Evolutionary conservation across 2,329 filamentous ascomycete species (phyloP), one percentile per base, ranked within the genome.

Genomic region (Cladophialophora psammophila): DNA sequence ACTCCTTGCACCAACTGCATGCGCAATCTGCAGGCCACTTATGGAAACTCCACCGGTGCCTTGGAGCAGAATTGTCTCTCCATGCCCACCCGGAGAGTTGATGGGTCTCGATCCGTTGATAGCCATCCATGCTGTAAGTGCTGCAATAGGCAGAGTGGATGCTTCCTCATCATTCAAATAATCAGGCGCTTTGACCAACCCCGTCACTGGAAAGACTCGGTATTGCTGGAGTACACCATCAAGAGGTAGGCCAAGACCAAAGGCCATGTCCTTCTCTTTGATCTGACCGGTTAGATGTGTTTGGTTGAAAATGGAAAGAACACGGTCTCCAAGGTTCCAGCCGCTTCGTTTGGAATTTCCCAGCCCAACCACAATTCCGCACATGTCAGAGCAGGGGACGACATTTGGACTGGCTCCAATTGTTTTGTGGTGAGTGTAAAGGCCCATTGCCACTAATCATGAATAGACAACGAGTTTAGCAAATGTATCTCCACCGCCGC

Each of bases 41-140:
- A 84, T 74, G 0, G 81, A 79, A 8, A 84, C 81, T 1, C 82
- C 83, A 2, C 82, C 82, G 3, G 83, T 85, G 1, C 83, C 83
- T 79, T 77, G 78, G 9, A 79, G 71, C 3, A 80, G 69, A 8
- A 81, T 76, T 1, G 73, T 81, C 61, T 82, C 75, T 1, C 77
- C 79, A n/a, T 78, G 7, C 82, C n/a, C 83, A 76, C 10, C 76
- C 77, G 67, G 82, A 72, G 2, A 77, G 74, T 1, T 73, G 65
- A 75, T 78, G 82, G 20, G 80, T 79, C 72, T 86, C 83, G 63
- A 78, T 5, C 79, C 79, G 71, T 82, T 83, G 57, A 86, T 76
- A 4, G 79, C 76, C 74, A 81, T 83, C 82, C 83, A 86, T 2
- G 79, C 83, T 9, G 83, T 85, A 2, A 86, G 79, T 60, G 76